phyloP scores from a whole-genome alignment of 2,329 filamentous ascomycete genomes.

The Colletotrichum nymphaeae region DNA sequence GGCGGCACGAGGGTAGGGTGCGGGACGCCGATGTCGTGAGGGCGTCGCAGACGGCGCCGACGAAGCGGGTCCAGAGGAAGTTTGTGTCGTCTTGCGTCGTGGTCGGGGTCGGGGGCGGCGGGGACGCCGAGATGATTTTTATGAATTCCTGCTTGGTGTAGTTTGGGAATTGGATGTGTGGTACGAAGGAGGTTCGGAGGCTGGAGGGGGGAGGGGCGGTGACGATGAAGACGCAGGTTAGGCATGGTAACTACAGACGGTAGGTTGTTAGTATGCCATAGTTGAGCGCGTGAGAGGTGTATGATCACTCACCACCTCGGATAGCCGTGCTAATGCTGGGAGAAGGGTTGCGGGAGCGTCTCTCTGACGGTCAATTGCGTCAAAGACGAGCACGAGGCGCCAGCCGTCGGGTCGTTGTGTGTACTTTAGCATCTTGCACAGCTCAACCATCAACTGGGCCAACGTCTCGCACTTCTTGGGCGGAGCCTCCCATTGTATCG shows the following conservation, averaged over 20 bases:
- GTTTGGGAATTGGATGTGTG: slow-evolving; percentile 82
- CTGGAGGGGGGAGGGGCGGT: slow-evolving; percentile 76
- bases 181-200: slow-evolving; percentile 74
- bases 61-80: slow-evolving; percentile 85
- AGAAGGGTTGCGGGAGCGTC: slow-evolving; percentile 84
- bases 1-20: slow-evolving; percentile 78
- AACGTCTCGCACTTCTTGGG: slow-evolving; percentile 82
- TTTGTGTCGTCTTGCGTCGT: slow-evolving; percentile 65
- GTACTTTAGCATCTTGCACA: slow-evolving; percentile 72
- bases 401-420: slow-evolving; percentile 48
- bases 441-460: slow-evolving; percentile 78
- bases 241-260: slow-evolving; percentile 75
- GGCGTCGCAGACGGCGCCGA: slow-evolving; percentile 87
- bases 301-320: slow-evolving; percentile 74
- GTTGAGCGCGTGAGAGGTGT: slow-evolving; percentile 26
- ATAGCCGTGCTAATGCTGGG: slow-evolving; percentile 82
- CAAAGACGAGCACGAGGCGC: slow-evolving; percentile 86
- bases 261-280: slow-evolving; percentile 17
- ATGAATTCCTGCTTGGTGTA: slow-evolving; percentile 87
- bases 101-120: slow-evolving; percentile 58
- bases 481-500: slow-evolving; percentile 59
- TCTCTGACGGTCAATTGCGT: slow-evolving; percentile 86
- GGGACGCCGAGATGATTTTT: slow-evolving; percentile 74
- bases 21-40: slow-evolving; percentile 83
- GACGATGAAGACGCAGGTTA: slow-evolving; percentile 82